These are phyloP conservation scores for Pyrenula massariospora DNA, from an alignment of 495 filamentous ascomycete genomes.

Conservation along the genomic window DNA sequence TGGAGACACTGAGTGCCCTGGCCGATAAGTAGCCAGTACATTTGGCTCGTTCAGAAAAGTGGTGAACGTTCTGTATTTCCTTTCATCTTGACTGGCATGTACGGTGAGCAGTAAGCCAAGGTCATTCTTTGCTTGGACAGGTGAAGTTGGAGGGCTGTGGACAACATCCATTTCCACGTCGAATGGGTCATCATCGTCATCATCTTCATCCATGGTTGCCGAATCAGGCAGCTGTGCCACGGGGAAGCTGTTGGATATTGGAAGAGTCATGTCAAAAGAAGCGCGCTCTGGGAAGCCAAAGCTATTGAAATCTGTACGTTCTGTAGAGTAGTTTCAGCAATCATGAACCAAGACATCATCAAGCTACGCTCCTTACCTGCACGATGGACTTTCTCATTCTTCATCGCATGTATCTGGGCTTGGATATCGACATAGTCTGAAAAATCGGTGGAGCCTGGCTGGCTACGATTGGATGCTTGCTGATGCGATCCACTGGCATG, in stretches of 20 bases:
- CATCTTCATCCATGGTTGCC: conserved; percentile 17
- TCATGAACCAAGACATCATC: background rate
- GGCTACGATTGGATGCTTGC: background rate
- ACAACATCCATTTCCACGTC: background rate
- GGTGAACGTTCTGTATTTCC: conserved; percentile 45
- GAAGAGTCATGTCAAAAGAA: background rate
- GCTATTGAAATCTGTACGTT: background rate
- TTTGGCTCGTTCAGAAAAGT: conserved; percentile 56
- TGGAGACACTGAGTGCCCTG: conserved; percentile 64
- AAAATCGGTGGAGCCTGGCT: background rate
- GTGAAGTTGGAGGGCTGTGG: background rate
- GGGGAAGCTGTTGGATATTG: background rate
- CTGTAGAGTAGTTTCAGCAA: background rate
- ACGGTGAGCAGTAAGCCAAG: conserved; percentile 30
- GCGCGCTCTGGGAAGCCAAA: background rate
- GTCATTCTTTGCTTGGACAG: conserved; percentile 13
- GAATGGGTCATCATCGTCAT: conserved; percentile 17
- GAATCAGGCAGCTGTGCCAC: conserved; percentile 2
- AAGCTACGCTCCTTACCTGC: background rate
- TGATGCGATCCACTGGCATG: background rate
- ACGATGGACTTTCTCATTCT: background rate
- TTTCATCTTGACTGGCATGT: conserved; percentile 38
- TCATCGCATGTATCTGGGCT: background rate
- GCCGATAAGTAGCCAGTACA: conserved; percentile 67
- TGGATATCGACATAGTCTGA: background rate